Evolutionary conservation across 768 basidiomycete species (phyloP).

Genomic region (Lenzites betulinus): DNA sequence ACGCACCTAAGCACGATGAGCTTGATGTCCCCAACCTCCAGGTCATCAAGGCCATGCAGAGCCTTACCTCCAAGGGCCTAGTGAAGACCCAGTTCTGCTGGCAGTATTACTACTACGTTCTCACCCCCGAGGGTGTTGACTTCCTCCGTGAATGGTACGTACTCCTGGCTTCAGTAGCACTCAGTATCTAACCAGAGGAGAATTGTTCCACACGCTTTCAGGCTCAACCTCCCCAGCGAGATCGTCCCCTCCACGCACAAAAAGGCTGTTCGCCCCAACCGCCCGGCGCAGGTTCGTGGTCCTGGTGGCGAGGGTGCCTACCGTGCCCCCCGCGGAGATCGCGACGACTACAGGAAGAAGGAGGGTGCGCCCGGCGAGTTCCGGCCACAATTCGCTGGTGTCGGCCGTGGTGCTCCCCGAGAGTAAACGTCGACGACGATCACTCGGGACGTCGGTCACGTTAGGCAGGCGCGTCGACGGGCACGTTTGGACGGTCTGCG

Average conservation of each 20-base stretch:
- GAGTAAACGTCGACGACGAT: slow-evolving; percentile 41
- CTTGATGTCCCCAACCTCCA: slow-evolving; percentile 65
- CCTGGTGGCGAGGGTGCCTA: slow-evolving; percentile 78
- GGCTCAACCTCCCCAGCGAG: slow-evolving; percentile 92
- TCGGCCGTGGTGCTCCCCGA: slow-evolving; percentile 85
- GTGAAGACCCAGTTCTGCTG: slow-evolving; percentile 99
- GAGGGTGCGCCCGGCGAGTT: slow-evolving; percentile 87
- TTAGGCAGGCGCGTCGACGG: slow-evolving; percentile 7
- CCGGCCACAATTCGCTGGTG: slow-evolving; percentile 86
- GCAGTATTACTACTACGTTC: slow-evolving; percentile 98
- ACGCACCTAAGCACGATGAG: slow-evolving; percentile 96
- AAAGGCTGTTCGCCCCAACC: slow-evolving; percentile 87
- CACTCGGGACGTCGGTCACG: slow-evolving; percentile 10
- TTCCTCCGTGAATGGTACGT: slow-evolving; percentile 89
- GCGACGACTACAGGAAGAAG: slow-evolving; percentile 92
- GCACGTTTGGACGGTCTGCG: slow-evolving; percentile 11
- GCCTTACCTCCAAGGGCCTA: slow-evolving; percentile 70
- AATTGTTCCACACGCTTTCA: slow-evolving; percentile 29
- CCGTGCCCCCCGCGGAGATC: slow-evolving; percentile 83
- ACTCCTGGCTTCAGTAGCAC: no score
- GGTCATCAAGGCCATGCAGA: slow-evolving; percentile 74
- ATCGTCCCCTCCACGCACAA: slow-evolving; percentile 98
- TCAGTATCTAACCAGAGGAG: background rate
- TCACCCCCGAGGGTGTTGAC: slow-evolving; percentile 96
- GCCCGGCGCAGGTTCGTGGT: slow-evolving; percentile 70